Percentiles rank a stretch among this genome's conserved stretches.
phyloP scores from a whole-genome alignment of 352 stramenopile species.

The Achlya hypogyna region DNA sequence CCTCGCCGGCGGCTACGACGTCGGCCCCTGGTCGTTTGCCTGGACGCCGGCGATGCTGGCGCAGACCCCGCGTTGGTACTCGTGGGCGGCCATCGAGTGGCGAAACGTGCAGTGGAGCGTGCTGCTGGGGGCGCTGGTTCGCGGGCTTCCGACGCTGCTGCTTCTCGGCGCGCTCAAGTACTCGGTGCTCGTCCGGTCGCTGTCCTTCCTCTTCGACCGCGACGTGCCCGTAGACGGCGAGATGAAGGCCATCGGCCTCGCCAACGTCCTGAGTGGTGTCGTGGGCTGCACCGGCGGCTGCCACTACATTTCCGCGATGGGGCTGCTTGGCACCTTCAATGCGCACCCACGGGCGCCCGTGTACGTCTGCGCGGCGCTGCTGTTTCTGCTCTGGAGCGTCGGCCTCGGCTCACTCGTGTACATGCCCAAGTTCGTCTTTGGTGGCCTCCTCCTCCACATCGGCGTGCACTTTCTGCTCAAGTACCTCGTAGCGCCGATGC shows the following conservation, averaged over 20 bases:
- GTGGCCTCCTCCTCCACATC: slow-evolving; percentile 60
- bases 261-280: slow-evolving; percentile 53
- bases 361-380: slow-evolving; percentile 46
- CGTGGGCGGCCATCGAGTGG: slow-evolving; percentile 63
- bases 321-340: slow-evolving; percentile 78
- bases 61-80: slow-evolving; percentile 69
- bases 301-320: slow-evolving; percentile 76
- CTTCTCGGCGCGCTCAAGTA: slow-evolving; percentile 75
- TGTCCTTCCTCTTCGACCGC: slow-evolving; percentile 67
- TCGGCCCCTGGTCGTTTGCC: slow-evolving; percentile 46
- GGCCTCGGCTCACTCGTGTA: slow-evolving; percentile 61
- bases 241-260: slow-evolving; percentile 69
- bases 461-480: slow-evolving; percentile 70
- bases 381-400: slow-evolving; percentile 48
- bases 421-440: slow-evolving; percentile 78
- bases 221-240: slow-evolving; percentile 74
- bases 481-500: slow-evolving; percentile 61
- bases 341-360: slow-evolving; percentile 69
- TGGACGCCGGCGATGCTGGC: slow-evolving; percentile 51
- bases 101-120: slow-evolving; percentile 47
- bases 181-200: slow-evolving; percentile 64
- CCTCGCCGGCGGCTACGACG: slow-evolving; percentile 10
- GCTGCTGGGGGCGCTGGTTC: slow-evolving; percentile 46
- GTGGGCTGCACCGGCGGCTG: slow-evolving; percentile 65
- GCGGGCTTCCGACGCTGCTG: slow-evolving; percentile 54